These are phyloP conservation scores for Coemansia sp. DNA, from an alignment of 192 early-diverging fungal species.

Conservation along the genomic window DNA sequence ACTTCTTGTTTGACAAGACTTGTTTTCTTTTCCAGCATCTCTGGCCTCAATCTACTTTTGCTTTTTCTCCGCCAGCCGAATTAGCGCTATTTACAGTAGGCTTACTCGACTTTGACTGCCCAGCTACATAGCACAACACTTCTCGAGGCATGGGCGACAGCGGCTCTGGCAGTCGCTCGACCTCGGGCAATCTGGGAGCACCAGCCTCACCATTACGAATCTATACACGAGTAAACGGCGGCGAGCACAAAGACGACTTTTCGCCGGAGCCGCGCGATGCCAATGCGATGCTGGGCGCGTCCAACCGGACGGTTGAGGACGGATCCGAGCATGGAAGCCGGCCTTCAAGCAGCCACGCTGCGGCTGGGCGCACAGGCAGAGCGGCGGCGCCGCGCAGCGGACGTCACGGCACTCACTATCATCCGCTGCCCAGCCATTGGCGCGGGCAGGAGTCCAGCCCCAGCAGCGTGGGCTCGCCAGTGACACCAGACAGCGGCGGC, in stretches of 20 bases:
- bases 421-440: conserved; percentile 54
- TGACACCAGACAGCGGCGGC: conserved; percentile 42
- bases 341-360: conserved; percentile 7
- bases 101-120: neutral
- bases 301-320: conserved; percentile 19
- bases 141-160: conserved; percentile 38
- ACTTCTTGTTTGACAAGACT: conserved; percentile 2
- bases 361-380: conserved; percentile 6
- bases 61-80: conserved; percentile 1
- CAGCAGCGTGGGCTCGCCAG: conserved; percentile 45
- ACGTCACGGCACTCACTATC: conserved; percentile 35
- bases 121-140: neutral
- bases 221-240: conserved; percentile 30
- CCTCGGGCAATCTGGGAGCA: conserved; percentile 28
- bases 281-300: conserved; percentile 33
- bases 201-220: conserved; percentile 43
- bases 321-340: conserved; percentile 13
- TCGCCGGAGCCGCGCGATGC: conserved; percentile 26
- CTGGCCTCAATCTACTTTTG: neutral
- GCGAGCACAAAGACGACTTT: conserved; percentile 20
- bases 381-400: conserved; percentile 26
- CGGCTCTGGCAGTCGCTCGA: conserved; percentile 19
- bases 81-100: neutral
- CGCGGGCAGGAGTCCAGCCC: conserved; percentile 49
- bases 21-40: conserved; percentile 3